phyloP scores from a whole-genome alignment of 805 yeast genomes.

The Yarrowia porcina region DNA sequence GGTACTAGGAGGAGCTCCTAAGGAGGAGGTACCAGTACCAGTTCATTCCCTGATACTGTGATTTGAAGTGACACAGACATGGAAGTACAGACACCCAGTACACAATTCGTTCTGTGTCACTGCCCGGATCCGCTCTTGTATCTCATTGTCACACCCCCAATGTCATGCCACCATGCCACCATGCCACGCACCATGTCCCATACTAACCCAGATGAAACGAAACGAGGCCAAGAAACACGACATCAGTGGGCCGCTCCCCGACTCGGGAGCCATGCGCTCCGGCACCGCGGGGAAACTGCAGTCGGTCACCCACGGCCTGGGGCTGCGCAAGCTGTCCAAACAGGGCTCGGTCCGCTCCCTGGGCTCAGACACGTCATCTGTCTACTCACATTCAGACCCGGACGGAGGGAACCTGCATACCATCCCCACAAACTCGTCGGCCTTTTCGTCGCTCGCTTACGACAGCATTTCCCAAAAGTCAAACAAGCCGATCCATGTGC shows the following conservation, averaged over 20 bases:
- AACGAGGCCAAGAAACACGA: conserved; percentile 21
- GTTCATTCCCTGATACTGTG: too few species aligned
- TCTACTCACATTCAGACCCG: conserved; percentile 5
- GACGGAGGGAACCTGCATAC: conserved; percentile 15
- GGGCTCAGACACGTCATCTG: conserved; percentile 19
- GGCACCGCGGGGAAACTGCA: conserved; percentile 8
- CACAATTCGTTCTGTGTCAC: too few species aligned
- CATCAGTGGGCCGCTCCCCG: conserved; percentile 14
- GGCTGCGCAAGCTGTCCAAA: conserved; percentile 22
- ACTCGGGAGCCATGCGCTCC: not conserved
- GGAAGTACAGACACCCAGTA: too few species aligned
- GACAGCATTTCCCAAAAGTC: conserved; percentile 30
- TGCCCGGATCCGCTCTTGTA: too few species aligned
- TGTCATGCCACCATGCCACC: too few species aligned
- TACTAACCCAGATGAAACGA: conserved; percentile 23
- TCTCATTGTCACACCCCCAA: too few species aligned
- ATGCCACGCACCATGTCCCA: too few species aligned
- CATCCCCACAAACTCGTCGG: conserved; percentile 19
- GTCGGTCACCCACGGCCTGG: conserved; percentile 18
- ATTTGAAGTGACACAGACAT: too few species aligned
- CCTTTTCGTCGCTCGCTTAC: conserved; percentile 31
- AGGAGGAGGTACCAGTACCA: too few species aligned
- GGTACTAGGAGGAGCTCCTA: too few species aligned
- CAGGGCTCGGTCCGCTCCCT: conserved; percentile 17
- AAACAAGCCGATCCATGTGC: conserved; percentile 32